Percentiles rank a stretch among this genome's conserved stretches.
Evolutionary conservation across 371 early-diverging fungal species (phyloP).

Genomic region (Mucor velutinosus): DNA sequence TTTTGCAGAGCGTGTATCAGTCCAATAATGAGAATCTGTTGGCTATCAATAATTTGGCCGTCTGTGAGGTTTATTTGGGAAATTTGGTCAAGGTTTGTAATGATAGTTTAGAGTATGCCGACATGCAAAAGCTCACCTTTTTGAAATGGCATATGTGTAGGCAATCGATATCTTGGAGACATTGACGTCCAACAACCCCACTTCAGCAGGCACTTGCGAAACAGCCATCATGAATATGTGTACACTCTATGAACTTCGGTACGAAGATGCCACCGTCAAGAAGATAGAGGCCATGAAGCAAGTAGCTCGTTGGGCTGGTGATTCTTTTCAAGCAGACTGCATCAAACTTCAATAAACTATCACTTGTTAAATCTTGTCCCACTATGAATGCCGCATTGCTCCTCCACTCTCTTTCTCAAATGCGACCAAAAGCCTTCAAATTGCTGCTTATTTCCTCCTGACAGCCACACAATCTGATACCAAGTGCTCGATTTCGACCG

Average conservation of each 20-base stretch:
- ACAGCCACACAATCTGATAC: conserved; percentile 35
- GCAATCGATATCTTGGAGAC: conserved; percentile 35
- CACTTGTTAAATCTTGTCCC: conserved; percentile 25
- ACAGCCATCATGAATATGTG: conserved; percentile 61
- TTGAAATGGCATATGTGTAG: conserved; percentile 2
- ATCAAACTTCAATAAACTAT: conserved; percentile 38
- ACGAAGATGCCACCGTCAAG: conserved; percentile 49
- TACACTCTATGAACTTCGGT: conserved; percentile 61
- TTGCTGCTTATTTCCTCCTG: conserved; percentile 37
- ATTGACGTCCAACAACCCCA: conserved; percentile 36
- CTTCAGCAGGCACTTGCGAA: conserved; percentile 57
- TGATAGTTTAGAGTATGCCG: not conserved
- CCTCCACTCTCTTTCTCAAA: conserved; percentile 55
- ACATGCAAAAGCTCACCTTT: too few species aligned
- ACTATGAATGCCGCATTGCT: conserved; percentile 50
- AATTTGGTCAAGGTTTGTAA: conserved; percentile 41
- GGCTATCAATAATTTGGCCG: conserved; percentile 59
- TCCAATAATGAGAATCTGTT: conserved; percentile 54
- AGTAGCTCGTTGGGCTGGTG: conserved; percentile 63
- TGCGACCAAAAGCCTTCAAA: conserved; percentile 58
- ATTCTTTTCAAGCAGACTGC: conserved; percentile 57
- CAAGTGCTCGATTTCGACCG: not conserved
- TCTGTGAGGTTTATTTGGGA: conserved; percentile 62
- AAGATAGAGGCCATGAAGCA: conserved; percentile 57
- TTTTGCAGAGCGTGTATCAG: conserved; percentile 45